Conservation (phyloP, 2,329 filamentous ascomycete species). For the Pyricularia grisea region DNA sequence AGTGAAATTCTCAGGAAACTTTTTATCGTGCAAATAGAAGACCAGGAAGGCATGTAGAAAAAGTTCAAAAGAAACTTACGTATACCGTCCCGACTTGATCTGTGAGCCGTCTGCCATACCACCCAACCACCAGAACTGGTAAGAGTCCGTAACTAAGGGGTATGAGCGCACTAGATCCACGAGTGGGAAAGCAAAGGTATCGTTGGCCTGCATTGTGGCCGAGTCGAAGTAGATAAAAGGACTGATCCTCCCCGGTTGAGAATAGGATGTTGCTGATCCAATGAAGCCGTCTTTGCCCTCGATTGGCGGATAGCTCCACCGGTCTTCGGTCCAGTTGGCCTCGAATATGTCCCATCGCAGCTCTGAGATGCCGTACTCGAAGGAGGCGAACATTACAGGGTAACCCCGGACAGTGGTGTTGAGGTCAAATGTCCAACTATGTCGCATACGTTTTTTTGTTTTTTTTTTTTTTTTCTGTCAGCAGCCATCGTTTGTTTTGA, state of each 20-base stretch:
- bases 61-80: too few species aligned
- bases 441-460: neutral
- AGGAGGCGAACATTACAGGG: slow-evolving; percentile 15
- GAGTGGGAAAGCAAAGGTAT: neutral
- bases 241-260: neutral
- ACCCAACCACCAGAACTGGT: too few species aligned
- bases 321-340: slow-evolving; percentile 12
- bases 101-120: too few species aligned
- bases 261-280: slow-evolving; percentile 11
- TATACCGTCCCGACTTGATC: too few species aligned
- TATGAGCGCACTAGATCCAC: too few species aligned
- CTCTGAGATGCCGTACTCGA: slow-evolving; percentile 16
- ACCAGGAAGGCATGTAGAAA: too few species aligned
- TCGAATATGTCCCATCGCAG: slow-evolving; percentile 20
- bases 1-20: too few species aligned
- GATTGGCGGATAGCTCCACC: slow-evolving; percentile 17
- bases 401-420: slow-evolving; percentile 15
- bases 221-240: neutral
- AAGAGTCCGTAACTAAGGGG: too few species aligned
- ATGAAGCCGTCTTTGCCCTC: slow-evolving; percentile 13
- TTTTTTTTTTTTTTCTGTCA: too few species aligned
- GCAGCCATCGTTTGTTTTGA: neutral
- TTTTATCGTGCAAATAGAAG: too few species aligned
- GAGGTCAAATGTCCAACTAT: slow-evolving; percentile 15
- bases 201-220: neutral